Evolutionary conservation across 768 basidiomycete genomes (phyloP), one percentile per base, ranked within the genome.

Genomic region (Gloeostereum incarnatum): DNA sequence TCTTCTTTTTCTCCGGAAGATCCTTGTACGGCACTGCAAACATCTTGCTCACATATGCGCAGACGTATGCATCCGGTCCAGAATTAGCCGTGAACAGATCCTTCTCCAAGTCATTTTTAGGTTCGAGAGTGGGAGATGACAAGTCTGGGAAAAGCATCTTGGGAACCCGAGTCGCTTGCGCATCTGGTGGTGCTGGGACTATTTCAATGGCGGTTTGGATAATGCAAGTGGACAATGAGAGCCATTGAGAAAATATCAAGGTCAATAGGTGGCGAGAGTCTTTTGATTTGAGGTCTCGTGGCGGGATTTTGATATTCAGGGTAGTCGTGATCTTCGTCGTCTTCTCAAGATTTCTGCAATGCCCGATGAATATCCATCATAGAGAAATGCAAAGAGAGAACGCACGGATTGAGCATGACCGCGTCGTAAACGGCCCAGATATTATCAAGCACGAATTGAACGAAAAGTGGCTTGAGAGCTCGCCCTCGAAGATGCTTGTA

Each of bases 31-130:
- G 61, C 0, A 97, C 82, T 1, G 92, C 91, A 52, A 98, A 97
- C 94, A 98, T 99, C 59, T 98, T 99, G 70, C 89, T 94, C 33
- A 97, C 85, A 57, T 92, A 96, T 5, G 82, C 94, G 11, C 81
- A 75, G 9, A 91, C 66, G 40, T 61, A 75, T 0, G 82, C 79
- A 5, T 68, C 66, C 1, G 71, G 46, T 1, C 51, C 65, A 2
- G 73, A 69, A 38, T 76, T 75, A 30, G 91, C 87, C 0, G 71
- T 56, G 59, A 81, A 97, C 11, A 98, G 63, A 43, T 87, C 85
- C 44, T 66, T 62, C 52, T 99, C 93, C n/a, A 94, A 63, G 49
- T 81, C 81, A 55, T 81, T 85, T 49, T 75, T 78, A 6, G 91
- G 79, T 26, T 67, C 56, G 10, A 78, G 53, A 2, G 65, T 71